phyloP scores from a whole-genome alignment of 2,329 filamentous ascomycete genomes.

The Colletotrichum cuscutae region DNA sequence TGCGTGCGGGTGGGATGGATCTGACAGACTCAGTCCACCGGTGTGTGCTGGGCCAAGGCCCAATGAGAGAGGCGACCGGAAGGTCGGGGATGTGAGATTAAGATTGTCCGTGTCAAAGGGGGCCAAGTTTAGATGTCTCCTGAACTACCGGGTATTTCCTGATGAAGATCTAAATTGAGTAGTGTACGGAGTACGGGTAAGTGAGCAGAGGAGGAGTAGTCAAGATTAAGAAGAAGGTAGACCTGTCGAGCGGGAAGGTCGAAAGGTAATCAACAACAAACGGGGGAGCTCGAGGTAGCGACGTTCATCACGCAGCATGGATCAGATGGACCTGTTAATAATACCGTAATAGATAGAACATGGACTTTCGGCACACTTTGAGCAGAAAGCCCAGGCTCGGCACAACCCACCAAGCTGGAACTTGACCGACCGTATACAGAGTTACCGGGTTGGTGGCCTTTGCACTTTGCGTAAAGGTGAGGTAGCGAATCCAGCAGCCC shows the following conservation, averaged over 20 bases:
- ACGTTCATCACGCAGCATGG: constrained; percentile 3
- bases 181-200: background rate
- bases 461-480: constrained; percentile 4
- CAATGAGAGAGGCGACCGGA: constrained; percentile 7
- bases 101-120: constrained; percentile 15
- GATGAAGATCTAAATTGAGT: background rate
- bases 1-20: constrained; percentile 23
- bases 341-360: constrained; percentile 20
- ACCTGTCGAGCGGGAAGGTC: background rate
- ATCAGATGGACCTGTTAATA: constrained; percentile 27
- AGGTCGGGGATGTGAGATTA: constrained; percentile 20
- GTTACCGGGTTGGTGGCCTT: constrained; percentile 5
- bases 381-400: constrained; percentile 21
- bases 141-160: constrained; percentile 6
- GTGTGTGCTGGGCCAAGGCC: background rate
- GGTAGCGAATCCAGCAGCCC: constrained; percentile 1
- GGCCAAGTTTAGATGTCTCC: background rate
- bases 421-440: constrained; percentile 16
- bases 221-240: background rate
- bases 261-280: background rate
- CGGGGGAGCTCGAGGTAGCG: background rate
- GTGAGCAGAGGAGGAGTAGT: background rate
- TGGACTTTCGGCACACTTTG: constrained; percentile 15
- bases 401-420: constrained; percentile 30
- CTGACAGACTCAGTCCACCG: constrained; percentile 12